Evolutionary conservation across 1,139 yeast genomes (phyloP).

Genomic region (Candida tetrigidarum): DNA sequence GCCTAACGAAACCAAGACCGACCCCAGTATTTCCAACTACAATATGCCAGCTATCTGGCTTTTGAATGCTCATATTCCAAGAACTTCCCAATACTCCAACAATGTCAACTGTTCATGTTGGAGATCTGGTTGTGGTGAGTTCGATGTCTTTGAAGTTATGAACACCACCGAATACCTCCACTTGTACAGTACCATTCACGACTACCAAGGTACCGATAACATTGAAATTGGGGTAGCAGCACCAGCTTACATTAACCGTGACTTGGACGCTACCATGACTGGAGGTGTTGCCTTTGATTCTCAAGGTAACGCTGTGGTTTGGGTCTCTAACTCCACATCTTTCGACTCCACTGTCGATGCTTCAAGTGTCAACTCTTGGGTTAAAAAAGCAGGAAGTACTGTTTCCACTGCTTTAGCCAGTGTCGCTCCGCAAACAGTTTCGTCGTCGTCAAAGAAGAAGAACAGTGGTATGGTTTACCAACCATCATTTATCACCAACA

Average conservation of each 20-base stretch:
- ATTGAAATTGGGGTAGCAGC: constrained; percentile 62
- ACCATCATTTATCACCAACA: constrained; percentile 21
- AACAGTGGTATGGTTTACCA: constrained; percentile 20
- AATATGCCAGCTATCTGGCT: constrained; percentile 99
- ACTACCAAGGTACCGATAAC: constrained; percentile 69
- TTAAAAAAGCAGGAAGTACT: constrained; percentile 13
- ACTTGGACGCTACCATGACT: constrained; percentile 49
- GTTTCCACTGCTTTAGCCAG: constrained; percentile 28
- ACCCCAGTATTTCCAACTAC: constrained; percentile 50
- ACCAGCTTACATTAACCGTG: constrained; percentile 61
- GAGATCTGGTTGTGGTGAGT: constrained; percentile 96
- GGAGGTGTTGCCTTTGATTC: constrained; percentile 76
- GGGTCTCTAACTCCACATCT: constrained; percentile 58
- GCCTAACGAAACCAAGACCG: constrained; percentile 67
- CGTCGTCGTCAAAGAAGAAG: constrained; percentile 21
- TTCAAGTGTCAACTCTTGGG: constrained; percentile 39
- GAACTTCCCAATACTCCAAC: constrained; percentile 78
- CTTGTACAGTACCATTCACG: constrained; percentile 70
- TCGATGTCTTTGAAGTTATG: constrained; percentile 81
- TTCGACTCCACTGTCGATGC: constrained; percentile 45
- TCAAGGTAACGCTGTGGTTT: constrained; percentile 62
- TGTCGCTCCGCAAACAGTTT: constrained; percentile 24
- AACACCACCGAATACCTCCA: constrained; percentile 53
- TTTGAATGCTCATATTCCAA: constrained; percentile 90
- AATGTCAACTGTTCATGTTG: constrained; percentile 90